Evolutionary conservation across 352 stramenopile genomes (phyloP), one percentile per base, ranked within the genome.

Genomic region (Phytopythium mirpurense): DNA sequence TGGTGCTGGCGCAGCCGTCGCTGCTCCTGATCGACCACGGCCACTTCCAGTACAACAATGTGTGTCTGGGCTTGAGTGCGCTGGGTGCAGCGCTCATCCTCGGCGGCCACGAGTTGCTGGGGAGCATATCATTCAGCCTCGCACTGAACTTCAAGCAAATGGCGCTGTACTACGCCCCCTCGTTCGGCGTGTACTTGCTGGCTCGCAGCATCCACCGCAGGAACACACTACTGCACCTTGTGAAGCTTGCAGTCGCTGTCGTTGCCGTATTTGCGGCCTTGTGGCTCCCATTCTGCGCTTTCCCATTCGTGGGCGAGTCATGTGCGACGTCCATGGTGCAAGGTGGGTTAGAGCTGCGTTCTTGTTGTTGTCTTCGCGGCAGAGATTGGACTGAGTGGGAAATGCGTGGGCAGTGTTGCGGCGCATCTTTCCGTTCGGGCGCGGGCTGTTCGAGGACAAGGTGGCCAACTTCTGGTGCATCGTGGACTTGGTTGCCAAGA

Each of bases 111-210:
- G 85, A 96, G 53, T 87, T 94, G 32, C 62, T 93, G 8, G 85
- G 79, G 18, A 90, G 85, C 61, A 57, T 93, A 56, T 78, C 68
- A 42, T 99, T 98, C 70, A 91, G 78, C 43, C 67, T 98, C 26
- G 92, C 96, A 34, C 77, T 99, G 8, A 98, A 98, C 64, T 99
- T 98, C 64, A 99, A 99, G 82, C 97, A 99, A 87, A 99, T 99
- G 91, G 86, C 94, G n/a, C 79, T 99, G 6, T 99, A 99, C 72
- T 99, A 98, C 67, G 90, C 95, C 1, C 95, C 95, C 6, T 89
- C 85, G 34, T 80, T 99, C 34, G 97, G 97, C 53, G 73, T 93
- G 8, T 98, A 90, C 60, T 72, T 98, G n/a, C 62, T 99, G 26
- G 81, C 83, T 21, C 89, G 89, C 51, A 98, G 90, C 49, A 46